Base-by-base conservation (phyloP, 148 eudicot genomes). In the Linanthus parryae region DNA sequence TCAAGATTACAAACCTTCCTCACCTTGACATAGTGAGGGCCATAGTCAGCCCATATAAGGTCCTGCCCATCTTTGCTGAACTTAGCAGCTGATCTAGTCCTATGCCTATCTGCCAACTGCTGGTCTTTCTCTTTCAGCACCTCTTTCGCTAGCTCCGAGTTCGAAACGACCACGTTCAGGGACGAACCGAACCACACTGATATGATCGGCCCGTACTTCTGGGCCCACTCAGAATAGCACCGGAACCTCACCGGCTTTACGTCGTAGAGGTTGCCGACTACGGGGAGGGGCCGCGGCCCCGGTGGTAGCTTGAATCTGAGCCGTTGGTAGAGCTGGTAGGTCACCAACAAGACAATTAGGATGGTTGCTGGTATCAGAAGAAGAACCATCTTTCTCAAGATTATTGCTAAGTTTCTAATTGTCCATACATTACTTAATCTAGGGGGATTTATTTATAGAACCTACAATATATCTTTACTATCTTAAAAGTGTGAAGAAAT, bases 1-100 rank as follows among this genome's bases (percentile, higher is more conserved):
- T 84, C 96, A 36, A 88, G 61, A 1, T 76, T 81, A 57, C 96
- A 84, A 11, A 83, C 69, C 27, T 84, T 84, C 46, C 89, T 69
- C 35, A 88, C 96, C 68, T 88, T 88, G 3, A 88, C 94, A 64
- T 88, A 88, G 21, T 88, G 96, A 21, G 96, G 94, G 34, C 96
- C 96, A 46, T 84, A 88, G 52, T 88, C 94, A 16, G 96, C 80
- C 96, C 96, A 88, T 14, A 81, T 79, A 28, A 88, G 70, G 24
- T 88, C 96, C 64, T 62, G 43, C 9, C 96, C 96, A 30, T 79
- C 61, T 26, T 71, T 67, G 56, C 85, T 88, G 35, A 84, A 74
- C 44, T 69, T 65, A 5, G 69, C 67, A 0, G 76, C 67, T 2
- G 84, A 64, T 17, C 81, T 37, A 41, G 70, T 83, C 48, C 96